Conservation (phyloP, 1,284 basidiomycete species). For the Leccinum griseonigrum region DNA sequence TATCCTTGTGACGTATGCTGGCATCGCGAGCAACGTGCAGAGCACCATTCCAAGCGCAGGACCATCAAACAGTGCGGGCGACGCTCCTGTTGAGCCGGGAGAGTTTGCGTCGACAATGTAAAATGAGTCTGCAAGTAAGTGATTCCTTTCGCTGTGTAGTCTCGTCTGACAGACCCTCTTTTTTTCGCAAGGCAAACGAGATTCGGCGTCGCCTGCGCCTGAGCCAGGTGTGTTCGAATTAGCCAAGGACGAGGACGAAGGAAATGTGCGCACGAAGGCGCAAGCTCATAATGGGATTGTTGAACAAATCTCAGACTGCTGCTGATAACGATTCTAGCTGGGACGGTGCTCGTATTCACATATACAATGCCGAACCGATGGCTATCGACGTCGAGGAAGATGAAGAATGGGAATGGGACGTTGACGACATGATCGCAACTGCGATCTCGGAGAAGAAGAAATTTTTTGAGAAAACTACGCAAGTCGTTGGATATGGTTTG, state of each 20-base stretch:
- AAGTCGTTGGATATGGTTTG: constrained; percentile 42
- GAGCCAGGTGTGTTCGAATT: constrained; percentile 52
- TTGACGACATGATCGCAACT: constrained; percentile 90
- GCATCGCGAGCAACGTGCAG: constrained; percentile 41
- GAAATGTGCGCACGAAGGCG: constrained; percentile 40
- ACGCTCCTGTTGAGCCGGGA: constrained; percentile 28
- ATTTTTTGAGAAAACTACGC: constrained; percentile 47
- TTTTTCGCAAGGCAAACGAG: constrained; percentile 40
- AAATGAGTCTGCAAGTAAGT: constrained; percentile 32
- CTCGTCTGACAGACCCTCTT: constrained; percentile 3
- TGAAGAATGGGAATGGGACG: constrained; percentile 55
- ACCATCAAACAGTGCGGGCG: constrained; percentile 52
- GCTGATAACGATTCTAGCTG: constrained; percentile 91
- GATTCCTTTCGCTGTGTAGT: constrained; percentile 1
- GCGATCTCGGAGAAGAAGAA: constrained; percentile 55
- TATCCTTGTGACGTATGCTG: constrained; percentile 80
- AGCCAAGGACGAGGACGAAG: constrained; percentile 57
- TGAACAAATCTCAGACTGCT: constrained; percentile 70
- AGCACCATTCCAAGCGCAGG: constrained; percentile 53
- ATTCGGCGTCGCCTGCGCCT: constrained; percentile 53
- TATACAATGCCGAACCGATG: constrained; percentile 43
- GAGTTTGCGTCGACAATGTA: constrained; percentile 8
- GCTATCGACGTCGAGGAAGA: constrained; percentile 54
- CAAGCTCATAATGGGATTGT: constrained; percentile 47
- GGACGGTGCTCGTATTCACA: constrained; percentile 77